Percentiles rank a stretch among this genome's conserved stretches.
These are phyloP conservation scores for Aethionema arabicum DNA, from an alignment of 345 rosid species.

Conservation along the genomic window DNA sequence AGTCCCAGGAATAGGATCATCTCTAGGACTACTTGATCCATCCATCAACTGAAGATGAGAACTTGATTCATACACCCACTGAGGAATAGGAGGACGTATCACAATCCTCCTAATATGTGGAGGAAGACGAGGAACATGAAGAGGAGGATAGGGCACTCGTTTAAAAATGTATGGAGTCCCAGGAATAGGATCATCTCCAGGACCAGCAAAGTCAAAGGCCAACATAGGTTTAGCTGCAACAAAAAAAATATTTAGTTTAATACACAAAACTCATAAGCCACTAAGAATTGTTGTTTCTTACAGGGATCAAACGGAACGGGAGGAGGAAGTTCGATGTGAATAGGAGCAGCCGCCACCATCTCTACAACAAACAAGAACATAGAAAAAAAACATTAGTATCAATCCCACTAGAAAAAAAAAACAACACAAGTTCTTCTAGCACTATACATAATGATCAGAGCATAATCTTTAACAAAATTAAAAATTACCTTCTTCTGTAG, in stretches of 20 bases:
- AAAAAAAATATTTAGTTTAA: neutral
- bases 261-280: too few species aligned
- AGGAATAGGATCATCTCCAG: neutral
- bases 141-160: too few species aligned
- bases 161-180: slow-evolving; percentile 13
- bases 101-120: too few species aligned
- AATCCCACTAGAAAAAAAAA: too few species aligned
- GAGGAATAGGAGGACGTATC: too few species aligned
- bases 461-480: too few species aligned
- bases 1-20: neutral
- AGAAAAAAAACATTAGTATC: neutral
- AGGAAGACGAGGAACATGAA: too few species aligned
- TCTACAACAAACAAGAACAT: neutral
- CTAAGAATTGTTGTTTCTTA: neutral
- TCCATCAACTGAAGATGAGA: too few species aligned
- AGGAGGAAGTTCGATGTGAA: slow-evolving; percentile 2
- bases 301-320: neutral
- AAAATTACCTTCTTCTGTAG: slow-evolving; percentile 3
- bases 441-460: too few species aligned
- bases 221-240: neutral
- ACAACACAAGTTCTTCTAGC: too few species aligned
- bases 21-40: too few species aligned
- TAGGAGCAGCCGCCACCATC: neutral
- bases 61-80: too few species aligned
- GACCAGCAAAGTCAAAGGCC: slow-evolving; percentile 1